Evolutionary conservation across 2,329 filamentous ascomycete species (phyloP).

Genomic region (Cadophora sp.): DNA sequence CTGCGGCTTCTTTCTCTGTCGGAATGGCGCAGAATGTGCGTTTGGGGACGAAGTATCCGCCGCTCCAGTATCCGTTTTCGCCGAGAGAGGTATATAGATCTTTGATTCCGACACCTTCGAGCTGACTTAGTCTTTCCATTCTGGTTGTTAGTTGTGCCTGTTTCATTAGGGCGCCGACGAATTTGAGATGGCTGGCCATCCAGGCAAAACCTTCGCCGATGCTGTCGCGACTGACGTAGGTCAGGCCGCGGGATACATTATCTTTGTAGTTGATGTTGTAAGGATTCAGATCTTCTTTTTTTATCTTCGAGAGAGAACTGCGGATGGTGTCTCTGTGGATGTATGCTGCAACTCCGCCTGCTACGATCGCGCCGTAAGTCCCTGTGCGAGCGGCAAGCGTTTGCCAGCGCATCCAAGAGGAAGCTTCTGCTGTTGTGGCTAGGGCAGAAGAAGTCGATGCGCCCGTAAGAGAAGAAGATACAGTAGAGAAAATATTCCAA

Average conservation of each 20-base stretch:
- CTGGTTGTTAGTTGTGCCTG: constrained; percentile 74
- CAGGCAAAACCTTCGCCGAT: constrained; percentile 75
- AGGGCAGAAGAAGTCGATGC: constrained; percentile 37
- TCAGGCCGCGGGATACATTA: constrained; percentile 54
- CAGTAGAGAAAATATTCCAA: constrained; percentile 63
- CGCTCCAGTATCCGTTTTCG: constrained; percentile 69
- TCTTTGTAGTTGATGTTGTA: constrained; percentile 52
- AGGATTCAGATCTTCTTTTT: constrained; percentile 18
- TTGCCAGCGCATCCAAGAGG: constrained; percentile 60
- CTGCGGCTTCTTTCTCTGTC: constrained; percentile 24
- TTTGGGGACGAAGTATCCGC: constrained; percentile 66
- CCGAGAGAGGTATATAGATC: constrained; percentile 82
- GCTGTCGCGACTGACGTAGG: constrained; percentile 63
- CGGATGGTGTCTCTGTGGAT: constrained; percentile 74
- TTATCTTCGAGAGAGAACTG: constrained; percentile 52
- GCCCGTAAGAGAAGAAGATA: constrained; percentile 55
- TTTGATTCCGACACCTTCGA: constrained; percentile 71
- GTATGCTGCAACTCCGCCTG: constrained; percentile 83
- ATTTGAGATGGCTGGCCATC: constrained; percentile 83
- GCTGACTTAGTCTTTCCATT: constrained; percentile 64
- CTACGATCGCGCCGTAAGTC: constrained; percentile 80
- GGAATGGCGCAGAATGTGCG: constrained; percentile 81
- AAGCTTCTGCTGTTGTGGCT: constrained; percentile 25
- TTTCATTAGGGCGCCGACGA: constrained; percentile 80
- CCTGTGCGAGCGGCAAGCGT: constrained; percentile 79